Percentiles rank a stretch among this genome's conserved stretches.
These are phyloP conservation scores for Flaveria robusta DNA, from an alignment of 129 eudicot species.

Conservation along the genomic window DNA sequence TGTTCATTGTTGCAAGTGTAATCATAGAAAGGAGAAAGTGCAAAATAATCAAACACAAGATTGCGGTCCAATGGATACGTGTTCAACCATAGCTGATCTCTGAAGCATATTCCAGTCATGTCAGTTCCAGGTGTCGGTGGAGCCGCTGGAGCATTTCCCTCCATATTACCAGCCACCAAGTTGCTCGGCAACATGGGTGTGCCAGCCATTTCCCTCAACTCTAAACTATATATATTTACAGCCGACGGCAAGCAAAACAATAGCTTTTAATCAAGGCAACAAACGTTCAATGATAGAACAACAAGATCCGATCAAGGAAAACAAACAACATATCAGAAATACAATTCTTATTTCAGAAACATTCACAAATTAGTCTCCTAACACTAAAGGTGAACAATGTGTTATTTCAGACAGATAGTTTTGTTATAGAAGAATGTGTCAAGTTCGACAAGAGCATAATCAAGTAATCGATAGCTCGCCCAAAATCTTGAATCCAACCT, in stretches of 20 bases:
- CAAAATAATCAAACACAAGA: constrained; percentile 87
- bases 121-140: constrained; percentile 84
- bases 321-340: neutral
- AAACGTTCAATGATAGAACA: neutral
- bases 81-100: constrained; percentile 87
- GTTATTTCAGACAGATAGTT: neutral
- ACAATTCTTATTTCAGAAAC: neutral
- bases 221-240: neutral
- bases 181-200: constrained; percentile 72
- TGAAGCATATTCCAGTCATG: constrained; percentile 89
- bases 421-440: neutral
- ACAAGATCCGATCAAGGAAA: neutral
- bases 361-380: neutral
- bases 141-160: constrained; percentile 48
- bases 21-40: constrained; percentile 89
- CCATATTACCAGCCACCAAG: constrained; percentile 44
- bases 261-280: neutral
- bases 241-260: constrained; percentile 10
- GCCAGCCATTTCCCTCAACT: constrained; percentile 47
- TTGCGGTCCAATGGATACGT: constrained; percentile 83
- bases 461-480: neutral
- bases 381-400: neutral
- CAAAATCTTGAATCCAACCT: too few species aligned
- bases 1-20: constrained; percentile 82
- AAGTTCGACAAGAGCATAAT: neutral